Percentiles rank a stretch among this genome's conserved stretches.
Evolutionary conservation across 2,329 filamentous ascomycete genomes (phyloP).

Genomic region (Cercospora berteroae): DNA sequence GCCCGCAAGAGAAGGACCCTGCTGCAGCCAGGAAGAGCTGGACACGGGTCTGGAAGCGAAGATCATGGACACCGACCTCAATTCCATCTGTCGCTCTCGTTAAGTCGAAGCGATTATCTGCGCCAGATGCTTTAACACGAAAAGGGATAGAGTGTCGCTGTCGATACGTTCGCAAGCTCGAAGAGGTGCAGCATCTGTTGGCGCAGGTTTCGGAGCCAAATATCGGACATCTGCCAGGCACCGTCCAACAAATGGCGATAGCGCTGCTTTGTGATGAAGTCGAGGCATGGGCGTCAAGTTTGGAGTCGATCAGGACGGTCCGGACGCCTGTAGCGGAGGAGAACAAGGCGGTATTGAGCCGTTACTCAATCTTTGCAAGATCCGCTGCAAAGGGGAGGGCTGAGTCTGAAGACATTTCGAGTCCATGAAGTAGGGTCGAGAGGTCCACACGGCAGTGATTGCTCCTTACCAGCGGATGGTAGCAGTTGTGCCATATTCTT

Average conservation of each 20-base stretch:
- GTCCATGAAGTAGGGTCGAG: background rate
- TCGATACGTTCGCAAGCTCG: background rate
- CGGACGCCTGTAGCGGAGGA: background rate
- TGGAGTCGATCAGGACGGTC: background rate
- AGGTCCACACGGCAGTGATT: background rate
- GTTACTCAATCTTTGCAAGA: background rate
- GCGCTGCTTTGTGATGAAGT: background rate
- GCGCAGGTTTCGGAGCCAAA: background rate
- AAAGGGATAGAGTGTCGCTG: background rate
- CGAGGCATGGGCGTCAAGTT: background rate
- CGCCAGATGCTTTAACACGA: background rate
- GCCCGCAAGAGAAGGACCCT: background rate
- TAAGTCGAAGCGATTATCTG: background rate
- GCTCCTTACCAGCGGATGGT: background rate
- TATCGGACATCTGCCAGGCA: background rate
- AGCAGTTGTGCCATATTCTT: background rate
- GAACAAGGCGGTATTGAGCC: background rate
- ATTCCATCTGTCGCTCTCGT: background rate
- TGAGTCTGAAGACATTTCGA: background rate
- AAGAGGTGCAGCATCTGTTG: background rate
- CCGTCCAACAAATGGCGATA: background rate
- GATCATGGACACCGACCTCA: background rate
- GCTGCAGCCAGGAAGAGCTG: background rate
- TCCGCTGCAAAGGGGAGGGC: background rate
- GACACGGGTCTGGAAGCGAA: background rate